Evolutionary conservation across 768 basidiomycete species (phyloP).

Genomic region (Asterophora parasitica): DNA sequence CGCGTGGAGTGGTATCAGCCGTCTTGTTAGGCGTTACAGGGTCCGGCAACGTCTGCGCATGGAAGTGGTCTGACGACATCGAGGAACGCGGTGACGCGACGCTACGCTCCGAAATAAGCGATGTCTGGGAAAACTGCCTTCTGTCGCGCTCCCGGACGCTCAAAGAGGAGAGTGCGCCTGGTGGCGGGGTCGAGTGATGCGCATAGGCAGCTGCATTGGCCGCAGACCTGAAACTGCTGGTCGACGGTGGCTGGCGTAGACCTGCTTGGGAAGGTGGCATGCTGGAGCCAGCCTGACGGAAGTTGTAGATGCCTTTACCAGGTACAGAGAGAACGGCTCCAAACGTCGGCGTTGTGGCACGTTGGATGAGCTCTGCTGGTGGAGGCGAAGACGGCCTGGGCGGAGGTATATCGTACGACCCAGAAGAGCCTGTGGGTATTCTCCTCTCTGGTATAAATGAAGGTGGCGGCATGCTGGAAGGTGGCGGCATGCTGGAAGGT

Average conservation of each 20-base stretch:
- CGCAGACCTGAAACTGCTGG: slow-evolving; percentile 78
- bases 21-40: slow-evolving; percentile 45
- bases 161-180: slow-evolving; percentile 43
- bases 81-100: slow-evolving; percentile 73
- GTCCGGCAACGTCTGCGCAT: slow-evolving; percentile 28
- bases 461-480: slow-evolving; percentile 72
- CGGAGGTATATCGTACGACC: slow-evolving; percentile 61
- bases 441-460: slow-evolving; percentile 70
- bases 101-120: slow-evolving; percentile 65
- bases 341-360: slow-evolving; percentile 84
- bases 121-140: slow-evolving; percentile 61
- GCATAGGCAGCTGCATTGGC: slow-evolving; percentile 55
- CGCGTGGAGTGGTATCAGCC: slow-evolving; percentile 38
- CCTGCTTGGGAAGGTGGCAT: slow-evolving; percentile 66
- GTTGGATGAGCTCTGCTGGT: slow-evolving; percentile 86
- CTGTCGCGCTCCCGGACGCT: slow-evolving; percentile 48
- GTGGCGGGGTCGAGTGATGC: slow-evolving; percentile 36
- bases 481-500: slow-evolving; percentile 66
- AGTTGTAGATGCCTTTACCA: slow-evolving; percentile 38
- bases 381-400: slow-evolving; percentile 91
- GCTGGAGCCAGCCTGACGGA: slow-evolving; percentile 67
- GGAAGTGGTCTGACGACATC: slow-evolving; percentile 72
- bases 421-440: slow-evolving; percentile 36
- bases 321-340: slow-evolving; percentile 58
- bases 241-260: slow-evolving; percentile 70